Evolutionary conservation across 192 early-diverging fungal species (phyloP).

Genomic region (Irineochytrium annulatum): DNA sequence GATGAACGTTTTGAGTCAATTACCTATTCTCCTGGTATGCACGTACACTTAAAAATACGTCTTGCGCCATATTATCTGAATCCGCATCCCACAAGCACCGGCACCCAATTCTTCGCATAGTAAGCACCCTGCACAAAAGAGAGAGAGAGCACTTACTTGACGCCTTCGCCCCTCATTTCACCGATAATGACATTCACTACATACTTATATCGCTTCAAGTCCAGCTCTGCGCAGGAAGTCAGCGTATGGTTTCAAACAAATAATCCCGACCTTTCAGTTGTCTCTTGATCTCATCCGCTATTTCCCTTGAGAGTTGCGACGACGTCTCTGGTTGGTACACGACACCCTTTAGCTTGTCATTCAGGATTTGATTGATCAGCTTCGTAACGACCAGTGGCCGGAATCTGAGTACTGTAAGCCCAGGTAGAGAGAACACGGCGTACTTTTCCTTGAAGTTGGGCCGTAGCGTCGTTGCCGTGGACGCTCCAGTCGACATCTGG

Average conservation of each 20-base stretch:
- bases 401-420: conserved; percentile 34
- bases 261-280: conserved; percentile 46
- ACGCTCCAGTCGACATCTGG: too few relatives aligned
- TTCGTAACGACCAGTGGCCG: conserved; percentile 40
- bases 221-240: conserved; percentile 33
- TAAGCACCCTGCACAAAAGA: background rate
- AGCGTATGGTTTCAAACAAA: too few relatives aligned
- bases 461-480: too few relatives aligned
- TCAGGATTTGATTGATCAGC: conserved; percentile 46
- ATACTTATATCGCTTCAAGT: conserved; percentile 53
- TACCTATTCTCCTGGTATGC: background rate
- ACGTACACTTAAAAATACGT: conserved; percentile 56
- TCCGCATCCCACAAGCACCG: conserved; percentile 63
- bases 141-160: conserved; percentile 30
- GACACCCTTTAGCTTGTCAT: conserved; percentile 37
- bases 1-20: background rate
- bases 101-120: conserved; percentile 44
- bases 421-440: background rate
- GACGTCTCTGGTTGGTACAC: conserved; percentile 48
- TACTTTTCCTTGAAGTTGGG: conserved; percentile 62
- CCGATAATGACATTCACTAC: conserved; percentile 58
- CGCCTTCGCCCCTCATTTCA: conserved; percentile 59
- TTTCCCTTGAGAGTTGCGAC: conserved; percentile 50
- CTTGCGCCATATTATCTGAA: conserved; percentile 58
- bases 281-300: conserved; percentile 57